These are phyloP conservation scores for Calonectria hawksworthii DNA, from an alignment of 2,329 filamentous ascomycete species.

Conservation along the genomic window DNA sequence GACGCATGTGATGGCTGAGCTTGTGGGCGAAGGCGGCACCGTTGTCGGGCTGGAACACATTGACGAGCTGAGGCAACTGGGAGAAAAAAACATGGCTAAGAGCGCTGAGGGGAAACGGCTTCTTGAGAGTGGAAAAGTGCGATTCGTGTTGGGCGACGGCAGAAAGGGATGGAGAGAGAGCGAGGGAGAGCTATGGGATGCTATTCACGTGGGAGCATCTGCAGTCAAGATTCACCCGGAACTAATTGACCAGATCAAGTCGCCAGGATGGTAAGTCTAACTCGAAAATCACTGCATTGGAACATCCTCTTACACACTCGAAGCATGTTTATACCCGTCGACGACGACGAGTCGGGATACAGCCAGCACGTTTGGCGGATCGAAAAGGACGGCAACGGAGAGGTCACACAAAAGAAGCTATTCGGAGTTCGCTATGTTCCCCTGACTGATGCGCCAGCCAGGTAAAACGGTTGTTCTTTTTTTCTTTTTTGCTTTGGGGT, in stretches of 20 bases:
- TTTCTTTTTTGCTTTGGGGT: not conserved
- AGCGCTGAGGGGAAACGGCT: slow-evolving; percentile 70
- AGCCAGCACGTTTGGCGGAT: slow-evolving; percentile 80
- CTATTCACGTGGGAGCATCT: slow-evolving; percentile 94
- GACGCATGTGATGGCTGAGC: slow-evolving; percentile 87
- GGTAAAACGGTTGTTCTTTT: not conserved
- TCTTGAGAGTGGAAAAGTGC: slow-evolving; percentile 74
- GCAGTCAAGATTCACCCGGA: slow-evolving; percentile 79
- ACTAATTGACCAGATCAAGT: slow-evolving; percentile 82
- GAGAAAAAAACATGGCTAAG: slow-evolving; percentile 76
- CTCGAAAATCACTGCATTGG: not conserved
- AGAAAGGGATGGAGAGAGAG: slow-evolving; percentile 71
- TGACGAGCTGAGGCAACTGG: slow-evolving; percentile 71
- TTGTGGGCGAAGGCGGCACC: slow-evolving; percentile 68
- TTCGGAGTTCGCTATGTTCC: slow-evolving; percentile 85
- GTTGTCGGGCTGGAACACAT: slow-evolving; percentile 86
- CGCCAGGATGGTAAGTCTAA: slow-evolving; percentile 74
- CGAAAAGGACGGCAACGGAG: slow-evolving; percentile 78
- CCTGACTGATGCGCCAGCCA: slow-evolving; percentile 76
- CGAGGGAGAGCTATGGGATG: slow-evolving; percentile 79
- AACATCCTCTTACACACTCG: not conserved
- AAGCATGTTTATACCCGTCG: slow-evolving; percentile 83
- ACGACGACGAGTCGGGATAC: slow-evolving; percentile 61
- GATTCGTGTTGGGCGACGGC: slow-evolving; percentile 83
- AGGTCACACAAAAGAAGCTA: slow-evolving; percentile 70